Conservation (phyloP, 768 basidiomycete species). For the Trametes cinnabarina region DNA sequence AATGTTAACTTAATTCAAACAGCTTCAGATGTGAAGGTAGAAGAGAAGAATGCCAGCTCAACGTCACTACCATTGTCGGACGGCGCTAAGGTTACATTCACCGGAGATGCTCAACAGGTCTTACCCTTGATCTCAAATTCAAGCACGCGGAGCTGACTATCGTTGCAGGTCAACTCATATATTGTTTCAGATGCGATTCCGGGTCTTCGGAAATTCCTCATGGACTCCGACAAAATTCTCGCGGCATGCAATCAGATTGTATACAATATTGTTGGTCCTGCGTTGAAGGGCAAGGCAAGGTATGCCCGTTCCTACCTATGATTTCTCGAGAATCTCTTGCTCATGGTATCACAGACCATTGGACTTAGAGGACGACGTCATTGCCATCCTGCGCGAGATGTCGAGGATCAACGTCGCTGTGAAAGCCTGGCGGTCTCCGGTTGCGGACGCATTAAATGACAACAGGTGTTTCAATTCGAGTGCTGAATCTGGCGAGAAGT, state of each 20-base stretch:
- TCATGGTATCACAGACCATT: conserved; percentile 52
- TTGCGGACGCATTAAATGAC: conserved; percentile 82
- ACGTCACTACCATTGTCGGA: conserved; percentile 39
- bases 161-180: conserved; percentile 64
- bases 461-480: conserved; percentile 81
- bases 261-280: conserved; percentile 79
- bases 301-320: conserved; percentile 40
- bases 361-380: conserved; percentile 67
- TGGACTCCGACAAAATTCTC: conserved; percentile 81
- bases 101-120: conserved; percentile 49
- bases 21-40: conserved; percentile 40
- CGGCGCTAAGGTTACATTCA: conserved; percentile 28
- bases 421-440: conserved; percentile 82
- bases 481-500: conserved; percentile 53
- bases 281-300: conserved; percentile 76
- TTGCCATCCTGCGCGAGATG: conserved; percentile 76
- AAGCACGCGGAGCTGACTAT: neutral
- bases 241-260: conserved; percentile 80
- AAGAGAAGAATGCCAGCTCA: conserved; percentile 59
- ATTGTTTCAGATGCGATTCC: conserved; percentile 70
- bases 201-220: conserved; percentile 70
- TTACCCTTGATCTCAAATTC: too few relatives aligned
- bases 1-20: neutral
- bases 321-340: neutral
- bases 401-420: conserved; percentile 69